Evolutionary conservation across 2,329 filamentous ascomycete species (phyloP).

Genomic region (Tympanopsis confertula): DNA sequence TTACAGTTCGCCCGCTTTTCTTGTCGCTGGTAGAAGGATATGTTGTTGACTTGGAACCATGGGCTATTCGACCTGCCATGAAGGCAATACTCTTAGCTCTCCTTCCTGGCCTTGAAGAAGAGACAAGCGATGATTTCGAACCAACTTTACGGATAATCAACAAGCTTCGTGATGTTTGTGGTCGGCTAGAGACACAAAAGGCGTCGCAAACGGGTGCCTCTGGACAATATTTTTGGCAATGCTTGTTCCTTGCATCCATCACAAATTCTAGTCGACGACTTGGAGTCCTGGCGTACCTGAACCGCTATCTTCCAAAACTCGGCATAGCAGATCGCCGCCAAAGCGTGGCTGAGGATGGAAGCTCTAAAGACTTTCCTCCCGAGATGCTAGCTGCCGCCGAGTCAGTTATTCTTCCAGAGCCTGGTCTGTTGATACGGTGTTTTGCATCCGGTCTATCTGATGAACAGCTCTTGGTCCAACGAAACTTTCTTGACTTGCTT

Average conservation of each 20-base stretch:
- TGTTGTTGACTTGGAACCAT: constrained; percentile 60
- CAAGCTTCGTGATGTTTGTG: constrained; percentile 60
- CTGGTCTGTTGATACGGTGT: constrained; percentile 77
- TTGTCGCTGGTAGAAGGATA: constrained; percentile 74
- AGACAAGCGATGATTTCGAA: constrained; percentile 95
- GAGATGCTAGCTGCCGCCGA: constrained; percentile 40
- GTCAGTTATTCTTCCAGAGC: constrained; percentile 77
- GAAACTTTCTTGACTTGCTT: constrained; percentile 84
- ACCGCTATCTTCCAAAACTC: constrained; percentile 66
- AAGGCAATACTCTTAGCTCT: constrained; percentile 84
- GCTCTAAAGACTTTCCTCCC: constrained; percentile 23
- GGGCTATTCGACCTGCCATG: constrained; percentile 70
- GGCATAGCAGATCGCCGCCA: constrained; percentile 26
- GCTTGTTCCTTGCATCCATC: constrained; percentile 85
- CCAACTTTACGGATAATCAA: constrained; percentile 70
- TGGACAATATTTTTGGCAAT: constrained; percentile 95
- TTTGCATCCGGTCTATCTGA: constrained; percentile 85
- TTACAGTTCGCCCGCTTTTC: constrained; percentile 78
- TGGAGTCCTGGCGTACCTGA: constrained; percentile 78
- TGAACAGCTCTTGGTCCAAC: constrained; percentile 79
- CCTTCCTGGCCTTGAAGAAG: constrained; percentile 84
- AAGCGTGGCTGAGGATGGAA: constrained; percentile 14
- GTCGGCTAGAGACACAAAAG: constrained; percentile 33
- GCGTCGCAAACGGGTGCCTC: constrained; percentile 38
- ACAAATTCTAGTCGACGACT: constrained; percentile 76